Conservation (phyloP, 495 filamentous ascomycete genomes). For the Trichoderma parareesei region DNA sequence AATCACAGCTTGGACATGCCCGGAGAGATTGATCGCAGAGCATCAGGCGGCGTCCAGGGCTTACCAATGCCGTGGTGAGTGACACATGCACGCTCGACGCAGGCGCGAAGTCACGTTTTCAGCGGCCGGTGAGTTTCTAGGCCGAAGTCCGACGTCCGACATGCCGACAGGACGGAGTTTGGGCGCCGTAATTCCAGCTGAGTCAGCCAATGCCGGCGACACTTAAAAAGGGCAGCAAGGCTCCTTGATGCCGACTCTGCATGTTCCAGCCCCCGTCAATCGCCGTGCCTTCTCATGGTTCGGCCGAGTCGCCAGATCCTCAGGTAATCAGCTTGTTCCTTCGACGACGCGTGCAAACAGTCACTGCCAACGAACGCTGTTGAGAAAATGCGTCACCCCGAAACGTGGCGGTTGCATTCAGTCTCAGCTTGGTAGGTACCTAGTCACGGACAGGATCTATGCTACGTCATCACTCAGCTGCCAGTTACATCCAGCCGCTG, state of each 20-base stretch:
- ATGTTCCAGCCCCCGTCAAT: no score
- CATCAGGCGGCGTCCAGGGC: not conserved
- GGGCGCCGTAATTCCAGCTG: not conserved
- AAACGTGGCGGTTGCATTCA: conserved; percentile 3
- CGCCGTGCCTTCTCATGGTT: not conserved
- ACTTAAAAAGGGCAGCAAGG: not conserved
- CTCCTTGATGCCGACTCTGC: not conserved
- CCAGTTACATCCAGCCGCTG: no score
- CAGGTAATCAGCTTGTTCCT: no score
- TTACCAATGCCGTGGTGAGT: not conserved
- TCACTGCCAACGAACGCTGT: no score
- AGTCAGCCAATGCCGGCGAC: not conserved
- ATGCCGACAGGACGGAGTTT: not conserved
- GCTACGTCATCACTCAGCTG: not conserved
- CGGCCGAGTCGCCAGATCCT: not conserved
- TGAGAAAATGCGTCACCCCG: not conserved
- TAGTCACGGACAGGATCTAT: not conserved
- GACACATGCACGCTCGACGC: not conserved
- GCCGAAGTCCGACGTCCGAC: not conserved
- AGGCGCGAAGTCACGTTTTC: conserved; percentile 8
- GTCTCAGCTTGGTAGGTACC: not conserved
- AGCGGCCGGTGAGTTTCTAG: not conserved
- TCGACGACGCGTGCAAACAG: no score
- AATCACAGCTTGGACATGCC: not conserved
- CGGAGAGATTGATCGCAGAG: not conserved